Base-by-base conservation (phyloP, 148 eudicot genomes). In the Rhododendron simsii region DNA sequence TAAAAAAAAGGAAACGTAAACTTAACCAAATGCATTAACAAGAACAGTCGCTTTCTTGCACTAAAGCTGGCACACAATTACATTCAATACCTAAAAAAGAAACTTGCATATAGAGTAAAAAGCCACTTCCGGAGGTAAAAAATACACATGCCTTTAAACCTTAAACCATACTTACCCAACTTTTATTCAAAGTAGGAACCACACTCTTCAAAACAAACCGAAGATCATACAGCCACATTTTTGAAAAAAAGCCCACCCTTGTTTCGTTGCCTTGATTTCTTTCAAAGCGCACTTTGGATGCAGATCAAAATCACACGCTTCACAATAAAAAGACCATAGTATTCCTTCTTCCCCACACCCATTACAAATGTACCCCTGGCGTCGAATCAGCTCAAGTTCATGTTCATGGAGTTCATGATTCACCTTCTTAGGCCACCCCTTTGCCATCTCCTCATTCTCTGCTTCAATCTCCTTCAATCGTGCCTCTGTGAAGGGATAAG, bases 401-500 rank as follows among this genome's bases (percentile, higher is more conserved):
- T 86, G 87, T 28, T 90, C 90, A 83, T 92, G 92, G 44, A 89
- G 88, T 30, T 50, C 81, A 7, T 85, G 88, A 23, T 86, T 87
- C 85, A 90, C 69, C 86, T 85, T 92, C 91, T 90, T 71, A 71
- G 76, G 76, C 76, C 76, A 71, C 76, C 39, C 39, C 39, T 71
- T 71, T 4, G 90, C 91, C 37, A 79, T 86, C 53, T 87, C 91
- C 86, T 90, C 91, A 33, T 83, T 37, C 85, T 88, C 85, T 33
- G 84, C 84, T 28, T 87, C 87, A 50, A 93, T 79, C 23, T 87
- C 85, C 76, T 87, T 84, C 65, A 92, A 78, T 63, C 85, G 91
- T 5, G 89, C 93, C 44, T 90, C 94, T 13, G 93, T 92, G 83
- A 92, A 93, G 48, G 95, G 95, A 86, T 91, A 93, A 15, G 90